Percentiles rank a stretch among this genome's conserved stretches.
Conservation (phyloP, 2,329 filamentous ascomycete species). For the Setomelanomma holmii region DNA sequence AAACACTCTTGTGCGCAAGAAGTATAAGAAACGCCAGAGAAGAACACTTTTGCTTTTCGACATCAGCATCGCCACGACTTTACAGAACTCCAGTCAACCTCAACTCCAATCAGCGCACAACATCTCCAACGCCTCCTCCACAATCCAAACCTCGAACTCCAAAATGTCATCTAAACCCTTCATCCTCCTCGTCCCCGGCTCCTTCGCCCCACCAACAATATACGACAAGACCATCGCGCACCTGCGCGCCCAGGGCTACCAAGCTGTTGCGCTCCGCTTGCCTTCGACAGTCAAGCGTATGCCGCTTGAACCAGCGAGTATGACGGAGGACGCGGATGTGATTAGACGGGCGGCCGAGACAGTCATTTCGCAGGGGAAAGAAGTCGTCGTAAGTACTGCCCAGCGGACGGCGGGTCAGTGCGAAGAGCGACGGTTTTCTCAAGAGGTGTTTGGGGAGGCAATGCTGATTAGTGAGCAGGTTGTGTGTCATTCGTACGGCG, state of each 20-base stretch:
- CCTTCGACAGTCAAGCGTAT: slow-evolving; percentile 20
- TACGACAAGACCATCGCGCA: slow-evolving; percentile 16
- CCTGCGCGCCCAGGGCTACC: slow-evolving; percentile 15
- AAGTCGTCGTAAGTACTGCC: slow-evolving; percentile 32
- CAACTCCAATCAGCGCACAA: neutral
- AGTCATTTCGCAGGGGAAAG: slow-evolving; percentile 35
- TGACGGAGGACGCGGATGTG: slow-evolving; percentile 35
- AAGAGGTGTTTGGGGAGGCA: too few species aligned
- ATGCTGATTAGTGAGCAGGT: slow-evolving; percentile 1
- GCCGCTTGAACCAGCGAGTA: slow-evolving; percentile 19
- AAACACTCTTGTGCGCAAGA: neutral
- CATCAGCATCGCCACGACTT: neutral
- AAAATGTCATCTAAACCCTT: slow-evolving; percentile 13
- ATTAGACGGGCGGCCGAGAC: slow-evolving; percentile 27
- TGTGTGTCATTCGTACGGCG: slow-evolving; percentile 23
- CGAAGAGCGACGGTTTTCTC: too few species aligned
- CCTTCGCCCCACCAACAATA: slow-evolving; percentile 16
- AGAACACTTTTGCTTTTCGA: neutral
- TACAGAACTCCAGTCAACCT: neutral
- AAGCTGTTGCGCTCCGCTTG: slow-evolving; percentile 16
- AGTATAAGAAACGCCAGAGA: neutral
- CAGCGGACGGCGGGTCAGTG: too few species aligned
- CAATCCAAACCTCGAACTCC: neutral
- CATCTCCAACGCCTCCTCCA: neutral
- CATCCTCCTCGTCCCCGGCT: slow-evolving; percentile 31